Evolutionary conservation across 2,329 filamentous ascomycete genomes (phyloP), one percentile per base, ranked within the genome.

Genomic region (Diaporthe australafricana): DNA sequence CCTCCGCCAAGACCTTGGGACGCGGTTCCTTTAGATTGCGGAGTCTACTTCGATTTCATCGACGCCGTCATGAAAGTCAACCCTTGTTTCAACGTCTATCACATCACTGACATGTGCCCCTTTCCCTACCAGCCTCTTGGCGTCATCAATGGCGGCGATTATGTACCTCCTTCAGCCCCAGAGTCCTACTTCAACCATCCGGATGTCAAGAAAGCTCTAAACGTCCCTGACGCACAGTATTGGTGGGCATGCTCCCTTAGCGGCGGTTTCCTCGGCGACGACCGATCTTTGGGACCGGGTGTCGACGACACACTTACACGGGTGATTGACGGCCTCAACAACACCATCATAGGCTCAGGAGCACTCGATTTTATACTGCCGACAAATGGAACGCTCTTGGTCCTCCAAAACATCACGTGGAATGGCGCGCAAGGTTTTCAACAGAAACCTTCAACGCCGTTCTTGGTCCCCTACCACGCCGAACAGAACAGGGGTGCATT

Each of bases 391-490:
- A 89, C 89, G 0, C 83, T 93, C 5, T 80, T 91, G 52, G 87
- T 87, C 1, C 89, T 93, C 66, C 91, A 93, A 77, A 93, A 93
- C 79, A 92, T 93, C 89, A 93, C 91, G 0, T 93, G 89, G 89
- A 87, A 88, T 68, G 91, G 91, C 4, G 78, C 82, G 0, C 90
- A 92, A 75, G 92, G 91, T 0, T 93, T 94, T 82, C 86, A 88
- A 62, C n/a, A n/a, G n/a, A n/a, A n/a, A n/a, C n/a, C n/a, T n/a
- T n/a, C n/a, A n/a, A n/a, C n/a, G n/a, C n/a, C n/a, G n/a, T n/a
- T n/a, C n/a, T n/a, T n/a, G n/a, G n/a, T n/a, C n/a, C n/a, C n/a
- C n/a, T n/a, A n/a, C n/a, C n/a, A n/a, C n/a, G n/a, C n/a, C n/a
- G n/a, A n/a, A n/a, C n/a, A n/a, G n/a, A n/a, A n/a, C n/a, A n/a